Base-by-base conservation (phyloP, 2,329 filamentous ascomycete genomes). In the Fusarium oxysporum region DNA sequence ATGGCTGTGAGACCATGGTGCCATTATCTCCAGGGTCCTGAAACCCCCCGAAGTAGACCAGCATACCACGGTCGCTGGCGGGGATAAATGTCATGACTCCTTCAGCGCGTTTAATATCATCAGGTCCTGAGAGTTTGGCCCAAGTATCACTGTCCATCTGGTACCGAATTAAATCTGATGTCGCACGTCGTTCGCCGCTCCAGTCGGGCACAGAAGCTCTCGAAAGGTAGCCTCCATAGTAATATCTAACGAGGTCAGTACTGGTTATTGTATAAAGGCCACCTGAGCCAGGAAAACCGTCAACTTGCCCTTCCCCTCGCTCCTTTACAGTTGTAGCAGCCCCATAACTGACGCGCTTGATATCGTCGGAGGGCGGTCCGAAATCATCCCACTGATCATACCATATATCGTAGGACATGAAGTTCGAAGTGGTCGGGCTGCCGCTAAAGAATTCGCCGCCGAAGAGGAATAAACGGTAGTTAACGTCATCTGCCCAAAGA, bases 391-490 rank as follows among this genome's bases (percentile, higher is more conserved):
- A 32, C 14, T 44, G 59, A 38, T 58, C 32, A 8, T 58, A 62
- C 59, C 59, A 62, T 19, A 59, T 45, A 16, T 62, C 53, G 1
- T 62, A 62, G 21, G 59, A 62, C 51, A 62, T 62, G 2, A 62
- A 35, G 11, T 25, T 58, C 7, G 51, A 40, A 38, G 40, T 45
- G 0, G 25, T 58, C 2, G 40, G 51, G 5, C 38, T 58, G 6
- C 40, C 32, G 14, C 40, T 28, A 23, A 58, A 58, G 25, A 45
- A 62, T 6, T 62, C 59, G 3, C 59, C 59, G 0, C 59, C 59
- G 11, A 62, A 62, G 5, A 62, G 59, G 17, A 62, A 62, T 8
- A 62, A 14, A 3, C 59, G 51, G 21, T 62, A 58, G 25, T 62
- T 62, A 6, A 62, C 16, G 16, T 58, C 51, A 23, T 62, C 59